A percentile compares a stretch with the other conserved stretches of the same genome.
phyloP scores from a whole-genome alignment of 2,329 filamentous ascomycete genomes.

The Ascochyta fabae region DNA sequence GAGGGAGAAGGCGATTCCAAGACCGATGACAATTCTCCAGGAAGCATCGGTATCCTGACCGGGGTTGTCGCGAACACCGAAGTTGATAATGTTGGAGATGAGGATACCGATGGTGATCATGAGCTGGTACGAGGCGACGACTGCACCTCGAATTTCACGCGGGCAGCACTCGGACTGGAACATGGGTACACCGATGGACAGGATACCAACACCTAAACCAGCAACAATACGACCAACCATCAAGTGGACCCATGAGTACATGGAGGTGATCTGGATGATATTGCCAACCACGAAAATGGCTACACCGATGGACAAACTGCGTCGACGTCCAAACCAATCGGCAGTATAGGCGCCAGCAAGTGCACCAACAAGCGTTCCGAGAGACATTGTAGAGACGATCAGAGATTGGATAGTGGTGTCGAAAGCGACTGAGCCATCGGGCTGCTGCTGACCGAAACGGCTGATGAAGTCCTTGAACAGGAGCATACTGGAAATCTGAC shows the following conservation, averaged over 20 bases:
- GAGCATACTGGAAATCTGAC: conserved; percentile 49
- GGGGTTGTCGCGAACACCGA: conserved; percentile 52
- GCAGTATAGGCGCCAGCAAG: conserved; percentile 56
- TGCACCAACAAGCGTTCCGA: conserved; percentile 53
- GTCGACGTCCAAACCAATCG: conserved; percentile 58
- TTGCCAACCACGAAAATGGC: conserved; percentile 52
- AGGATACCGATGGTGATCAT: conserved; percentile 54
- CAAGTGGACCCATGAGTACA: conserved; percentile 51
- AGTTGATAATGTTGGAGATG: conserved; percentile 42
- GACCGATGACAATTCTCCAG: conserved; percentile 45
- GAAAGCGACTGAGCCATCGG: conserved; percentile 49
- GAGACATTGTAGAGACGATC: conserved; percentile 42
- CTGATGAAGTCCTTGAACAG: conserved; percentile 59
- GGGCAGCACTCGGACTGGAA: conserved; percentile 71
- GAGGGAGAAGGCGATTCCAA: conserved; percentile 42
- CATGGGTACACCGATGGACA: conserved; percentile 67
- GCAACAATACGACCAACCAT: conserved; percentile 57
- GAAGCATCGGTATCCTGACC: conserved; percentile 46
- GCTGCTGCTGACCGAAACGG: conserved; percentile 60
- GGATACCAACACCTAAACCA: conserved; percentile 53
- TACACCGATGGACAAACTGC: conserved; percentile 58
- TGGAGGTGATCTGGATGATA: conserved; percentile 53
- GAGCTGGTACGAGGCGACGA: conserved; percentile 61
- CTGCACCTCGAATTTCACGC: conserved; percentile 66
- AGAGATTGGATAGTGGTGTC: conserved; percentile 55